Percentiles rank a stretch among this genome's conserved stretches.
Conservation (phyloP, 352 stramenopile species). For the Aphanomyces cochlioides region DNA sequence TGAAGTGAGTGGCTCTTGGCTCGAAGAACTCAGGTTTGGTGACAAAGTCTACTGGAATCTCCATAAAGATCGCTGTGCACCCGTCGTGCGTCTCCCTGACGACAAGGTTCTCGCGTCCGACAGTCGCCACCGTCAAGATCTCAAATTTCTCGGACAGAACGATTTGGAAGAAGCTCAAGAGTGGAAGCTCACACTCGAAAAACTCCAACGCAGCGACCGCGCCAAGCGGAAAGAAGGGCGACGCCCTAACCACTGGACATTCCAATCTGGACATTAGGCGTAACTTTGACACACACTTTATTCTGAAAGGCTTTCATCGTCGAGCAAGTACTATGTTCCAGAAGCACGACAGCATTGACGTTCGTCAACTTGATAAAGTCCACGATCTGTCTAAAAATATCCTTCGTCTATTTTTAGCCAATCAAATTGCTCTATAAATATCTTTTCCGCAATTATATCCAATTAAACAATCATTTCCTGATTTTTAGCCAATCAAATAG, state of each 20-base stretch:
- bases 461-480: too few species aligned
- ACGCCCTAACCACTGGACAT: conserved; percentile 71
- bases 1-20: conserved; percentile 71
- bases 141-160: conserved; percentile 56
- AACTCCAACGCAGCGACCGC: conserved; percentile 72
- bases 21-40: conserved; percentile 66
- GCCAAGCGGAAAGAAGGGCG: conserved; percentile 70
- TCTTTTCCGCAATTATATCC: too few species aligned
- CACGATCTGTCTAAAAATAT: too few species aligned
- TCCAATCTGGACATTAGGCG: conserved; percentile 27
- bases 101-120: conserved; percentile 66
- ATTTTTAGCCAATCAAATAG: too few species aligned
- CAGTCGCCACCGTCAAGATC: conserved; percentile 67
- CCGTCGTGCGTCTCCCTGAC: conserved; percentile 52
- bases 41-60: conserved; percentile 73
- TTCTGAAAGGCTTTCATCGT: too few species aligned
- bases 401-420: too few species aligned
- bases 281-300: background rate
- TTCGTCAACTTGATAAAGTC: too few species aligned
- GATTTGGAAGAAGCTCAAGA: conserved; percentile 79
- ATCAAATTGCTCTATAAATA: too few species aligned
- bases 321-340: too few species aligned
- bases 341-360: too few species aligned
- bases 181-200: conserved; percentile 79
- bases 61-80: conserved; percentile 52